These are phyloP conservation scores for Didymella segeticola DNA, from an alignment of 2,329 filamentous ascomycete species.

Conservation along the genomic window DNA sequence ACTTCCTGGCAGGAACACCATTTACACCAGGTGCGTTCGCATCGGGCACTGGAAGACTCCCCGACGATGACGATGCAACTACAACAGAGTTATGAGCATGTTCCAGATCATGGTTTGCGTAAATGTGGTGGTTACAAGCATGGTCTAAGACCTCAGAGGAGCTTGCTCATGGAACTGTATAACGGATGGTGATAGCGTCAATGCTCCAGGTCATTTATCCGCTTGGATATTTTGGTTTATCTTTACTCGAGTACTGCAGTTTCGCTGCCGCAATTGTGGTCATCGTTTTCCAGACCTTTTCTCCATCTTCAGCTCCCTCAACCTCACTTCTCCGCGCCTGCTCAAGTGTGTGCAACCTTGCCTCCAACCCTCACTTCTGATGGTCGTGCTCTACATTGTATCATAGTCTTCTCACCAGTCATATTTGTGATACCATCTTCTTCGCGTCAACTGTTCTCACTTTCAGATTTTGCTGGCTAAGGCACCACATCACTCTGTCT, in stretches of 20 bases:
- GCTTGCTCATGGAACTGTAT: slow-evolving; percentile 4
- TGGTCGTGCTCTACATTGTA: background rate
- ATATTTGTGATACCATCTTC: background rate
- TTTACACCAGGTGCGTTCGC: slow-evolving; percentile 38
- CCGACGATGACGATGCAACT: slow-evolving; percentile 29
- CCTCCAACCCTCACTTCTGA: background rate
- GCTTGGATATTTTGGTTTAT: background rate
- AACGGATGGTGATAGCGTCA: background rate
- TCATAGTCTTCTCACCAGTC: background rate
- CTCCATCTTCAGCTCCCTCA: background rate
- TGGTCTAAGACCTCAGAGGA: background rate
- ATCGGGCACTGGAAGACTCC: slow-evolving; percentile 30
- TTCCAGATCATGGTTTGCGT: background rate
- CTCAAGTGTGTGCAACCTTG: background rate
- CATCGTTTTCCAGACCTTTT: too few species aligned
- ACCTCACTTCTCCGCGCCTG: background rate
- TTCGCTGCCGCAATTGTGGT: background rate
- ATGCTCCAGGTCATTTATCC: slow-evolving; percentile 7
- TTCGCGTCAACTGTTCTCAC: background rate
- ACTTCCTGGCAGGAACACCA: slow-evolving; percentile 49
- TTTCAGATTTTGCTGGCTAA: background rate
- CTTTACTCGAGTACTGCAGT: slow-evolving; percentile 1
- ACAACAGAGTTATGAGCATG: slow-evolving; percentile 31
- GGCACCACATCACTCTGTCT: background rate
- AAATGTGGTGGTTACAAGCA: background rate